Percentiles rank a stretch among this genome's conserved stretches.
phyloP scores from a whole-genome alignment of 257 asterid genomes.

The Echium plantagineum region DNA sequence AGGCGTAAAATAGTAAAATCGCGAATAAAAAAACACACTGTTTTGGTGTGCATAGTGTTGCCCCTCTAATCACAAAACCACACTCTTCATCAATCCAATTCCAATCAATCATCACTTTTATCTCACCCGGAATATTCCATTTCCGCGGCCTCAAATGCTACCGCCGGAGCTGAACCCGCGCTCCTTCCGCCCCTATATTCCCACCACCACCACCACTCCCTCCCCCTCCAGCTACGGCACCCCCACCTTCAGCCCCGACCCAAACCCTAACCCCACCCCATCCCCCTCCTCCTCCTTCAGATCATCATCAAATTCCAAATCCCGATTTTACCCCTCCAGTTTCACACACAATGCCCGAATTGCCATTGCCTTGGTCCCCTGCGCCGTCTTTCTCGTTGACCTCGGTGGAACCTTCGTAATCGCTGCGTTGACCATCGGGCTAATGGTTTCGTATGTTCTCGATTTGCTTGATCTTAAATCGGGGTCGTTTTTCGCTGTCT shows the following conservation, averaged over 20 bases:
- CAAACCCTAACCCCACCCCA: neutral
- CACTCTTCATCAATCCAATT: too few species aligned
- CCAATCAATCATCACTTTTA: neutral
- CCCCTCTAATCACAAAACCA: too few species aligned
- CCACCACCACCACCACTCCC: constrained; percentile 26
- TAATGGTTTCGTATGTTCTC: constrained; percentile 83
- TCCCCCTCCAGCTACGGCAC: neutral
- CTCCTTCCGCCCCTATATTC: constrained; percentile 69
- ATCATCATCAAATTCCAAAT: constrained; percentile 27
- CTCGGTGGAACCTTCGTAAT: constrained; percentile 95
- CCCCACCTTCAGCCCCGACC: too few species aligned
- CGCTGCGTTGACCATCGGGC: constrained; percentile 59
- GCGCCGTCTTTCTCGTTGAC: constrained; percentile 81
- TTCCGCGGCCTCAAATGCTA: constrained; percentile 30
- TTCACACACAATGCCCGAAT: constrained; percentile 73
- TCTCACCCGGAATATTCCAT: neutral
- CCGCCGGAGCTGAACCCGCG: constrained; percentile 96
- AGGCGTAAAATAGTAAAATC: too few species aligned
- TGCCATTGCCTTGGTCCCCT: constrained; percentile 76
- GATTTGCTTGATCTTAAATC: constrained; percentile 76
- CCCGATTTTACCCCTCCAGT: constrained; percentile 52
- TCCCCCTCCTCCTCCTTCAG: constrained; percentile 30
- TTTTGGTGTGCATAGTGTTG: too few species aligned
- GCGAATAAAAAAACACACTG: too few species aligned
- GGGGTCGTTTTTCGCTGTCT: constrained; percentile 81